Conservation (phyloP, 2,329 filamentous ascomycete genomes). For the Thelonectria rubi region DNA sequence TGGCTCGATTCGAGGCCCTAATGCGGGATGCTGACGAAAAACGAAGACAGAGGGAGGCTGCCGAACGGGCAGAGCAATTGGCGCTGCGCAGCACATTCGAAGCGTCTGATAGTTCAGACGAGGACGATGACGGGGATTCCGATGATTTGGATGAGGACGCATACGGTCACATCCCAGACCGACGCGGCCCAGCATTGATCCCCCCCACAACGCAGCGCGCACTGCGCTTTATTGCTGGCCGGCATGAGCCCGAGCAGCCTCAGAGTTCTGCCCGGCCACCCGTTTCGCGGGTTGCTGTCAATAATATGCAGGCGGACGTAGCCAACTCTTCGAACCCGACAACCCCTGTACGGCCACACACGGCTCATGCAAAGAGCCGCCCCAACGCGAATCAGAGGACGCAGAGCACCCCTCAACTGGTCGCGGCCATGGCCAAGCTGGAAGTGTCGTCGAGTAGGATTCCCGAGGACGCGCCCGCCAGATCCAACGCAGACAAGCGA, state of each 20-base stretch:
- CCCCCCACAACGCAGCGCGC: slow-evolving; percentile 59
- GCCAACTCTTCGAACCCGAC: slow-evolving; percentile 28
- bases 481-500: slow-evolving; percentile 55
- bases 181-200: slow-evolving; percentile 48
- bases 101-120: slow-evolving; percentile 57
- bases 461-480: slow-evolving; percentile 47
- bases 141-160: slow-evolving; percentile 54
- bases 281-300: slow-evolving; percentile 45
- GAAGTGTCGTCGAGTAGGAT: slow-evolving; percentile 41
- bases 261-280: slow-evolving; percentile 47
- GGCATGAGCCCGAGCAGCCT: slow-evolving; percentile 47
- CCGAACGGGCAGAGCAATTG: slow-evolving; percentile 44
- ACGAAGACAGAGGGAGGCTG: slow-evolving; percentile 52
- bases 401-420: slow-evolving; percentile 60
- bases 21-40: slow-evolving; percentile 69
- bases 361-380: slow-evolving; percentile 59
- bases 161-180: slow-evolving; percentile 50
- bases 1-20: slow-evolving; percentile 71
- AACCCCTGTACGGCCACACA: slow-evolving; percentile 59
- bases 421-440: slow-evolving; percentile 39
- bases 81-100: slow-evolving; percentile 62
- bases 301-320: slow-evolving; percentile 46
- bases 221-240: slow-evolving; percentile 60
- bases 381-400: slow-evolving; percentile 55
- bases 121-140: slow-evolving; percentile 50